Base-by-base conservation (phyloP, 768 basidiomycete genomes). In the Galerina marginata region DNA sequence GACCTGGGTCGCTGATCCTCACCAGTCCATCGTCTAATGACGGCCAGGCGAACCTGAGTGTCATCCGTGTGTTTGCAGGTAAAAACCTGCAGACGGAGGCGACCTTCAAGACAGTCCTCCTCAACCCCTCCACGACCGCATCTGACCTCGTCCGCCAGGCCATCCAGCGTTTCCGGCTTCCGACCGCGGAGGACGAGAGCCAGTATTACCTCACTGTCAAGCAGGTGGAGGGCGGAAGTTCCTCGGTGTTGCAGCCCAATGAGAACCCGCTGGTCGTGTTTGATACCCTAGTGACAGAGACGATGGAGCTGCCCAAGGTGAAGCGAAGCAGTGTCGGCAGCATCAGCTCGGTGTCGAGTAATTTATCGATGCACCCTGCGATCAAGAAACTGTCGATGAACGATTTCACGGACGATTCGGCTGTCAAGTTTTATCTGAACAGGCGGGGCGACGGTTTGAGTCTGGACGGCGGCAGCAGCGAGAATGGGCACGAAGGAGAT, bases 71-170 rank as follows among this genome's bases (percentile, higher is more conserved):
- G 40, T 99, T 99, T 70, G 96, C 96, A 0, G 97, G 96, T 29
- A 87, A 90, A 65, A 83, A 93, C 65, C 72, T 99, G 63, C 89
- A 95, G 71, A 93, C 95, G 0, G 96, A 99, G 67, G 94, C 95
- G 2, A 97, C 96, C 5, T 99, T 99, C 84, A 99, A 99, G 79
- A 99, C 97, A 6, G 97, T 96, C 1, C 77, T 99, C 15, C 83
- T 99, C 57, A 98, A 96, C 68, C 79, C 91, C 4, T 88, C 87
- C 0, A 98, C 96, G 0, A 91, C 90, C 0, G 86, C 93, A 0
- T 77, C 81, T 0, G 96, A 97, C 60, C 86, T 99, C 43, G 84
- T 99, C 52, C 83, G 86, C 58, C 97, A 99, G 77, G 93, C 96
- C 6, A 89, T 95, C 56, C 96, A 98, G 73, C 88, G 97, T 6